Conservation (phyloP, 805 yeast genomes). For the Candida wancherniae region DNA sequence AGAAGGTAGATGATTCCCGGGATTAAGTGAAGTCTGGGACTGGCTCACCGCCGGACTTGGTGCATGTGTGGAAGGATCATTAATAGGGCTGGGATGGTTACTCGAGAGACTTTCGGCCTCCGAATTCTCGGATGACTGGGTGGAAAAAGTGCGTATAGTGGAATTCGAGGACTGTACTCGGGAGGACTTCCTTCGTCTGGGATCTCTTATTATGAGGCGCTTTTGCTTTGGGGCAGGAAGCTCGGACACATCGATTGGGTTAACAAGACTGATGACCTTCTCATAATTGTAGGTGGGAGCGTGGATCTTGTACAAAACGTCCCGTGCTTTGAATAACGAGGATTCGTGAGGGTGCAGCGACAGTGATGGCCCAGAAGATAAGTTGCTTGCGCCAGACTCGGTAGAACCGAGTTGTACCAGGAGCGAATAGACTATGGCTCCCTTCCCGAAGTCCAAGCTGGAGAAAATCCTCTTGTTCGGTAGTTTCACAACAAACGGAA, state of each 20-base stretch:
- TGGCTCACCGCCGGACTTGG: no score
- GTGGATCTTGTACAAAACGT: constrained; percentile 21
- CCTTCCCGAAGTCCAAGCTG: constrained; percentile 77
- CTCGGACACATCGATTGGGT: constrained; percentile 68
- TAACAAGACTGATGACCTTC: constrained; percentile 53
- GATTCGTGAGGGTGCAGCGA: neutral
- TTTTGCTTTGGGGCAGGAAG: constrained; percentile 67
- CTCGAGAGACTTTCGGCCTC: constrained; percentile 15
- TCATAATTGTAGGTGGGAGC: constrained; percentile 45
- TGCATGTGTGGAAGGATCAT: no score
- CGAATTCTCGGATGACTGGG: constrained; percentile 30
- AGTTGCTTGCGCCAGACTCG: no score
- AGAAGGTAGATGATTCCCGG: no score
- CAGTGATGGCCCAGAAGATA: neutral
- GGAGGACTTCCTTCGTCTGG: constrained; percentile 28
- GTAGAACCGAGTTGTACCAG: constrained; percentile 41
- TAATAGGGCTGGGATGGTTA: constrained; percentile 1
- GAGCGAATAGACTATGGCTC: constrained; percentile 67
- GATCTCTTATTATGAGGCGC: constrained; percentile 56
- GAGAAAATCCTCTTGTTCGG: constrained; percentile 71
- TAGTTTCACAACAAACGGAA: constrained; percentile 79
- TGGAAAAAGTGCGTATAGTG: constrained; percentile 28
- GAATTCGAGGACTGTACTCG: constrained; percentile 34
- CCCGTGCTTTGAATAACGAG: constrained; percentile 18
- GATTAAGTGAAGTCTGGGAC: no score